Percentiles rank a stretch among this genome's conserved stretches.
These are phyloP conservation scores for Neofusicoccum parvum DNA, from an alignment of 2,329 filamentous ascomycete genomes.

Conservation along the genomic window DNA sequence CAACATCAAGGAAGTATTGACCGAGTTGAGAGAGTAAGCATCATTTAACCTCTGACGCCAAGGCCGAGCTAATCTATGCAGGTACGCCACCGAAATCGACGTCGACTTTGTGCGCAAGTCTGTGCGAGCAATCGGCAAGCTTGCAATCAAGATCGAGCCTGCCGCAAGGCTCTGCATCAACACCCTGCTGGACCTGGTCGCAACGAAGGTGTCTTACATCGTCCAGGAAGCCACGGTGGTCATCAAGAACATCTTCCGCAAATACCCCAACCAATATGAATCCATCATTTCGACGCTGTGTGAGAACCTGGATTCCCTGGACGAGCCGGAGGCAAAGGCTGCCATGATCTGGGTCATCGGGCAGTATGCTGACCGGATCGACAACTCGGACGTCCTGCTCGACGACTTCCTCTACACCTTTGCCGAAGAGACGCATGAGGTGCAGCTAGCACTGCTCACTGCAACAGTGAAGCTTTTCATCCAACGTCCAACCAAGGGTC, in stretches of 20 bases:
- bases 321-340: slow-evolving; percentile 96
- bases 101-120: slow-evolving; percentile 98
- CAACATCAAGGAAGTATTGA: slow-evolving; percentile 94
- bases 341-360: slow-evolving; percentile 99
- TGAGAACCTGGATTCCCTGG: slow-evolving; percentile 92
- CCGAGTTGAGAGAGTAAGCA: slow-evolving; percentile 81
- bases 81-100: slow-evolving; percentile 94
- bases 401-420: slow-evolving; percentile 96
- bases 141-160: slow-evolving; percentile 98
- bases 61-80: slow-evolving; percentile 32
- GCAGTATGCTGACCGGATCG: slow-evolving; percentile 94
- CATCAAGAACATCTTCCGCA: slow-evolving; percentile 98
- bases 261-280: slow-evolving; percentile 98
- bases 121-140: slow-evolving; percentile 93
- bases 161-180: slow-evolving; percentile 90
- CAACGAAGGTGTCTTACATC: slow-evolving; percentile 98
- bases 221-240: slow-evolving; percentile 98
- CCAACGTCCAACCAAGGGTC: slow-evolving; percentile 90
- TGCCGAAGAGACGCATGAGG: slow-evolving; percentile 90
- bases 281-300: slow-evolving; percentile 95
- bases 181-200: slow-evolving; percentile 86
- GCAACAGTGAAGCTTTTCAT: slow-evolving; percentile 98
- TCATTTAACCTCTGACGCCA: not conserved
- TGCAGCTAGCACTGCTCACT: slow-evolving; percentile 90
- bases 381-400: slow-evolving; percentile 90